Percentiles rank a stretch among this genome's conserved stretches.
Evolutionary conservation across 768 basidiomycete species (phyloP).

Genomic region (Dioszegia hungarica): DNA sequence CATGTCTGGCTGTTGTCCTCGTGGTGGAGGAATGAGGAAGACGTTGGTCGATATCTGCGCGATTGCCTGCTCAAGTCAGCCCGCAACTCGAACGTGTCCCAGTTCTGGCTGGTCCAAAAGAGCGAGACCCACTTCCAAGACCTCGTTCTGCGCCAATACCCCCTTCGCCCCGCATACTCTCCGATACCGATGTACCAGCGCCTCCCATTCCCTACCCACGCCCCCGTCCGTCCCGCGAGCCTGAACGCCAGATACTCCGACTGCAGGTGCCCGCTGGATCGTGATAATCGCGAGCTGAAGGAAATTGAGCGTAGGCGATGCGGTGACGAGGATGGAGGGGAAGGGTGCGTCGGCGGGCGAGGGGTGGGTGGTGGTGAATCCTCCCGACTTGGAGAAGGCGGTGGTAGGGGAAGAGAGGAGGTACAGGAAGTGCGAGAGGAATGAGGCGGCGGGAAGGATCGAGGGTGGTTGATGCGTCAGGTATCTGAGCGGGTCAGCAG

Average conservation of each 20-base stretch:
- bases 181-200: conserved; percentile 78
- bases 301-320: conserved; percentile 76
- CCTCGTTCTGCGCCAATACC: conserved; percentile 46
- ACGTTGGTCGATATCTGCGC: conserved; percentile 54
- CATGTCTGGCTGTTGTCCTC: conserved; percentile 63
- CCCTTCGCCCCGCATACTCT: conserved; percentile 65
- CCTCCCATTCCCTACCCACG: conserved; percentile 60
- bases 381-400: conserved; percentile 22
- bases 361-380: conserved; percentile 29
- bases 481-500: conserved; percentile 18
- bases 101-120: too few species aligned
- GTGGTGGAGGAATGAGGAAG: conserved; percentile 78
- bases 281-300: conserved; percentile 79
- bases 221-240: conserved; percentile 68
- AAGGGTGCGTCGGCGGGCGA: conserved; percentile 10
- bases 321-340: conserved; percentile 65
- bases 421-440: conserved; percentile 73
- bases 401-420: conserved; percentile 53
- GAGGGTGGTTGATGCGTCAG: conserved; percentile 75
- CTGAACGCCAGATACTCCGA: conserved; percentile 64
- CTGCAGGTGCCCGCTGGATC: conserved; percentile 63
- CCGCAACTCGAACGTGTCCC: too few species aligned
- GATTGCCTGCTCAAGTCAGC: conserved; percentile 19
- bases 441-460: conserved; percentile 87
- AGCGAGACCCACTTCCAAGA: conserved; percentile 37